Evolutionary conservation across 2,329 filamentous ascomycete species (phyloP), one percentile per base, ranked within the genome.

Genomic region (Ceratocystis variospora): DNA sequence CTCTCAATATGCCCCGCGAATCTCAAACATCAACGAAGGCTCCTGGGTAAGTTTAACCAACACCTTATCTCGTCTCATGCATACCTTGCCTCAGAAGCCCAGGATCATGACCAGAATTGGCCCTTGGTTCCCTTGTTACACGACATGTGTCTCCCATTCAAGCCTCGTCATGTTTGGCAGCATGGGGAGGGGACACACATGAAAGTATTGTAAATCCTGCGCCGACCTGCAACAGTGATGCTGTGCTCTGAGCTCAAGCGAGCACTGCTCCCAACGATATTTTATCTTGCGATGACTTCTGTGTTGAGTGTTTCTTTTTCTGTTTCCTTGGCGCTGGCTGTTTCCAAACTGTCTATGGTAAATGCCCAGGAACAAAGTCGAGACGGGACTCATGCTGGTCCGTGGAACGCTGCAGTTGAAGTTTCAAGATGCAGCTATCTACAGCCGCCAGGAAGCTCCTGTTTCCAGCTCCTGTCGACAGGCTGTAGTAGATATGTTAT

Each of bases 1-100:
- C 19, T 96, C 91, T 65, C 85, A 87, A 55, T 93, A 89, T 76
- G 88, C 90, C 37, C 92, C 93, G 28, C 84, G 85, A 71, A 83
- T 96, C 48, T 78, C 87, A 55, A 96, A 92, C 44, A 79, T 96
- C 48, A 80, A 84, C 8, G 90, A 96, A 70, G 89, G 88, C 70
- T 86, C 89, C 67, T 96, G 90, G 88, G 91, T 95, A 82, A 71
- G 86, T 79, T 69, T 66, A 57, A 17, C 53, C 53, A 57, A 12
- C 53, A 31, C 48, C 48, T 50, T 33, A 25, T 8, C 48, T 53
- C 3, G 22, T 53, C 3, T 1, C 48, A 69, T 71, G 46, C 48
- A 64, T 55, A 15, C 31, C 46, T 22, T 31, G n/a, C 61, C 41
- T 46, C 22, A 31, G 4, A 48, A 45, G 5, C 22, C 61, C 17